Percentiles rank a stretch among this genome's conserved stretches.
Evolutionary conservation across 306 rosid species (phyloP).

Genomic region (Herpetospermum pedunculosum): DNA sequence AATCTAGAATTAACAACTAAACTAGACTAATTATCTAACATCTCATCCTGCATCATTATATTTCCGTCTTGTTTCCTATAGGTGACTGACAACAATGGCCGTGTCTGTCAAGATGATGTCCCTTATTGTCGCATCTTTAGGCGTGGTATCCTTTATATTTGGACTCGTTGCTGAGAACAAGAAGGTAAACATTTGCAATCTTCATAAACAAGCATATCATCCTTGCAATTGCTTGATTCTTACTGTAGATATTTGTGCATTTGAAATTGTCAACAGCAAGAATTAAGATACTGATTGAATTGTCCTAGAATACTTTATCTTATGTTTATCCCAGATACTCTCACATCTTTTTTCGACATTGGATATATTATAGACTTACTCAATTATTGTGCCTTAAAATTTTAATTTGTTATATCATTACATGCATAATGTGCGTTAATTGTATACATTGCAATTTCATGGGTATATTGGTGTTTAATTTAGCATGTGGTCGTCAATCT

Average conservation of each 20-base stretch:
- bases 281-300: not conserved
- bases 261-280: not conserved
- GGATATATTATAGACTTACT: not conserved
- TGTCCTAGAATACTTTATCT: not conserved
- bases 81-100: slow-evolving; percentile 17
- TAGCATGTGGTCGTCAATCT: not conserved
- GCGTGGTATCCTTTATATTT: slow-evolving; percentile 27
- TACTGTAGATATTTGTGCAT: not conserved
- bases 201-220: not conserved
- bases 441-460: not conserved
- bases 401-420: not conserved
- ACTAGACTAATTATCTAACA: too few species aligned
- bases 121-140: slow-evolving; percentile 15
- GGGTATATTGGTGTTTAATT: not conserved
- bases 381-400: not conserved
- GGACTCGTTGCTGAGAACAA: slow-evolving; percentile 39
- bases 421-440: not conserved
- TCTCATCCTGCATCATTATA: too few species aligned
- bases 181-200: slow-evolving; percentile 19
- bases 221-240: not conserved
- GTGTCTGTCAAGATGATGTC: slow-evolving; percentile 26
- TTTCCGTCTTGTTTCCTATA: not conserved
- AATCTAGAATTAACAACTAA: too few species aligned
- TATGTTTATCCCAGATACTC: not conserved
- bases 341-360: not conserved